Evolutionary conservation across 2,329 filamentous ascomycete species (phyloP).

Genomic region (Meredithiella fracta): DNA sequence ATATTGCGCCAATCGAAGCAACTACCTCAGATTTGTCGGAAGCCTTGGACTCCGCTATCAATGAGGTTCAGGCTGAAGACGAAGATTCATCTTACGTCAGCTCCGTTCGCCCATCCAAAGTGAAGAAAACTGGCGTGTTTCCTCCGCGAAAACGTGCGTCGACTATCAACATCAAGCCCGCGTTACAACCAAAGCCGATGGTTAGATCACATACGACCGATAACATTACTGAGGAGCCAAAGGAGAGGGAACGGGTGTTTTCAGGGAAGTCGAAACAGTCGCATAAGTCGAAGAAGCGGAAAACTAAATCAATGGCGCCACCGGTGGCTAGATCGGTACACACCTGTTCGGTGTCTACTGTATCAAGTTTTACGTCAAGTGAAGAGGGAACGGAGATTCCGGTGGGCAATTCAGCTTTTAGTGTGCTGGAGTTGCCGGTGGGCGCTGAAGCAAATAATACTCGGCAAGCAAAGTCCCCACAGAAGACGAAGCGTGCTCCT

Average conservation of each 20-base stretch:
- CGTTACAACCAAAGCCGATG: background rate
- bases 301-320: slow-evolving; percentile 10
- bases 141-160: background rate
- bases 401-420: slow-evolving; percentile 50
- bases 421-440: slow-evolving; percentile 41
- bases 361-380: slow-evolving; percentile 22
- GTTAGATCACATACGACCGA: background rate
- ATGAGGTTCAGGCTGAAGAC: background rate
- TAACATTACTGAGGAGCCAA: background rate
- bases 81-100: slow-evolving; percentile 5
- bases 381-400: slow-evolving; percentile 34
- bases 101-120: slow-evolving; percentile 3
- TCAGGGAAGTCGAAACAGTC: slow-evolving; percentile 12
- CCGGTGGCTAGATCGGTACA: slow-evolving; percentile 10
- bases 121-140: slow-evolving; percentile 4
- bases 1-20: slow-evolving; percentile 23
- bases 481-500: slow-evolving; percentile 28
- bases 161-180: background rate
- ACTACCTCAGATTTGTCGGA: slow-evolving; percentile 1
- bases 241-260: background rate
- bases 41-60: background rate
- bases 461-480: slow-evolving; percentile 22
- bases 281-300: slow-evolving; percentile 8
- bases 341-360: slow-evolving; percentile 14
- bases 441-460: slow-evolving; percentile 29